These are phyloP conservation scores for Fomitopsis pinicola DNA, from an alignment of 1,284 basidiomycete genomes.

Conservation along the genomic window DNA sequence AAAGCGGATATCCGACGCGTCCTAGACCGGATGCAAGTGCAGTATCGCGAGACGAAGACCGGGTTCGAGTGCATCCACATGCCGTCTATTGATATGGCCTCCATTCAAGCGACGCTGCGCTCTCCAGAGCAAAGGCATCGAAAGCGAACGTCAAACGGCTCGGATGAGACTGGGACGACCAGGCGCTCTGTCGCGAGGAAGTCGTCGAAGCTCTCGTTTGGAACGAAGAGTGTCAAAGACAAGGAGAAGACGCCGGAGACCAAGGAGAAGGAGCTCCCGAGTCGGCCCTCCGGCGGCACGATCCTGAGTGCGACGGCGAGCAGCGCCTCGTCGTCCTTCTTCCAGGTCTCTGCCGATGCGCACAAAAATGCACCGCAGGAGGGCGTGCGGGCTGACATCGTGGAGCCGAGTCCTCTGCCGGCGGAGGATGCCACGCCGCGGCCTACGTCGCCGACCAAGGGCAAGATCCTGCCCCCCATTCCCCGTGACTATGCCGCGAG, in stretches of 20 bases:
- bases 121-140: slow-evolving; percentile 33
- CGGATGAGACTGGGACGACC: slow-evolving; percentile 45
- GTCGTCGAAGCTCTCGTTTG: slow-evolving; percentile 72
- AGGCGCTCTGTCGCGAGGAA: slow-evolving; percentile 63
- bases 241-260: slow-evolving; percentile 25
- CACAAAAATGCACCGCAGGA: slow-evolving; percentile 42
- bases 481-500: slow-evolving; percentile 47
- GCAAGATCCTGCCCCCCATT: slow-evolving; percentile 68
- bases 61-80: slow-evolving; percentile 97
- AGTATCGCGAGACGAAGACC: slow-evolving; percentile 85
- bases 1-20: slow-evolving; percentile 84
- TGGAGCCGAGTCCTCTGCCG: slow-evolving; percentile 28
- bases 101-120: slow-evolving; percentile 41
- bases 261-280: slow-evolving; percentile 41
- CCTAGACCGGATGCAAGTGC: slow-evolving; percentile 90
- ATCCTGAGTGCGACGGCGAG: slow-evolving; percentile 58
- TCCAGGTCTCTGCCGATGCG: slow-evolving; percentile 60
- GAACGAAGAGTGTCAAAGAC: slow-evolving; percentile 38
- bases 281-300: slow-evolving; percentile 50
- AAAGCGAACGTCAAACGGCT: slow-evolving; percentile 45
- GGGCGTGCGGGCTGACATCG: slow-evolving; percentile 23
- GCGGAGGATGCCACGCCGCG: slow-evolving; percentile 34
- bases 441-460: slow-evolving; percentile 38
- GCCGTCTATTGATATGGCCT: slow-evolving; percentile 87
- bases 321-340: slow-evolving; percentile 76